Conservation (phyloP, 75 land plant species). For the Selaginella tamariscina region DNA sequence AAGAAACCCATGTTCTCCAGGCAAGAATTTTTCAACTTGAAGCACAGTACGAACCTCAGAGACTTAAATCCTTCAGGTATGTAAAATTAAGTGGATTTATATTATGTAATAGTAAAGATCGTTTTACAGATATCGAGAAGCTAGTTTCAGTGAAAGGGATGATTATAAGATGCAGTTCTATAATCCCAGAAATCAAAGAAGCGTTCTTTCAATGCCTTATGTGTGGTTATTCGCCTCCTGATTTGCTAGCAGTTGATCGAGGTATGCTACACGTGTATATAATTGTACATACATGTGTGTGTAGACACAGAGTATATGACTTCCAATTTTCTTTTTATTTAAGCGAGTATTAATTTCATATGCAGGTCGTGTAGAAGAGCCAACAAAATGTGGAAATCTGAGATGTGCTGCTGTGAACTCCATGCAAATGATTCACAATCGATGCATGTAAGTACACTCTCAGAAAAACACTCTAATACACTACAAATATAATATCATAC, state of each 20-base stretch:
- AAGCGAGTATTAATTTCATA: not conserved
- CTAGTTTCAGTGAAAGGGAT: conserved; percentile 90
- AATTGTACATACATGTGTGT: no score
- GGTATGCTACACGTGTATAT: no score
- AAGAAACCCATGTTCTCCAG: conserved; percentile 17
- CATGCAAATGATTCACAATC: conserved; percentile 74
- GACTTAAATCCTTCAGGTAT: conserved; percentile 90
- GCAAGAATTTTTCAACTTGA: conserved; percentile 69
- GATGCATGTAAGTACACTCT: conserved; percentile 58
- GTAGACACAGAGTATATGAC: no score
- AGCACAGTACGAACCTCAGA: conserved; percentile 50
- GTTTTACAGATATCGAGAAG: conserved; percentile 72
- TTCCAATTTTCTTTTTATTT: not conserved
- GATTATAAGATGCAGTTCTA: conserved; percentile 88
- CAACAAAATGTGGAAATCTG: conserved; percentile 47
- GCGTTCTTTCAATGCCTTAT: conserved; percentile 74
- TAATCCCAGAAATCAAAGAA: conserved; percentile 94
- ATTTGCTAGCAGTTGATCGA: conserved; percentile 58
- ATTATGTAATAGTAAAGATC: not conserved
- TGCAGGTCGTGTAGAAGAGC: conserved; percentile 77
- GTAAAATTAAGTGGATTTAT: conserved; percentile 3
- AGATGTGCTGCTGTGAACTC: conserved; percentile 69
- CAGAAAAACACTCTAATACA: not conserved
- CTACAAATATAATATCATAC: no score
- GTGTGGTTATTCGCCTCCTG: conserved; percentile 67